These are phyloP conservation scores for Hypoxylon cercidicola DNA, from an alignment of 495 filamentous ascomycete genomes.

Conservation along the genomic window DNA sequence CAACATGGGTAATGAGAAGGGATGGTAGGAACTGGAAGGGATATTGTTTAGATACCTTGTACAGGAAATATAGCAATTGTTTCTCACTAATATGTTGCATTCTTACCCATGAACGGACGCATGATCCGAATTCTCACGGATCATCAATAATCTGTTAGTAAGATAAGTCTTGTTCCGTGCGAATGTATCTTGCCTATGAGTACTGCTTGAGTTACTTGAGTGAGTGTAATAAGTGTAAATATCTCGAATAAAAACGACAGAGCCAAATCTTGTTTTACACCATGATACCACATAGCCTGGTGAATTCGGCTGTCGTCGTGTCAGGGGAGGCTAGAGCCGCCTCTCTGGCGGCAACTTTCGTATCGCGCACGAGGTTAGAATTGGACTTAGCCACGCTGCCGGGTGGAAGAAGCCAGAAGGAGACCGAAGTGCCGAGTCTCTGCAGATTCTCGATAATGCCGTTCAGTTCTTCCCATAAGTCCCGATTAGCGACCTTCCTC, in stretches of 20 bases:
- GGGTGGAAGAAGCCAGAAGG: slow-evolving; percentile 46
- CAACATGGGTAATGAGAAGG: no score
- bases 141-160: no score
- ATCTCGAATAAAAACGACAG: not conserved
- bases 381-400: slow-evolving; percentile 8
- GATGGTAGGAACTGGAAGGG: no score
- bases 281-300: slow-evolving; percentile 43
- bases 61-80: no score
- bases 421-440: slow-evolving; percentile 40
- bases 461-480: slow-evolving; percentile 57
- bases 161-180: no score
- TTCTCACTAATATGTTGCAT: no score
- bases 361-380: slow-evolving; percentile 31
- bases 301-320: slow-evolving; percentile 33
- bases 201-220: no score
- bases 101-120: no score
- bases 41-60: no score
- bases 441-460: slow-evolving; percentile 10
- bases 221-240: no score
- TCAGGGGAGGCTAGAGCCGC: slow-evolving; percentile 30
- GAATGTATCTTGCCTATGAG: not conserved
- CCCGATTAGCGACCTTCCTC: slow-evolving; percentile 48
- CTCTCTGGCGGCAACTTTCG: slow-evolving; percentile 41
- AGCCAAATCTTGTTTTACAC: slow-evolving; percentile 7
- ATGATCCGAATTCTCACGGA: no score